These are phyloP conservation scores for Lolium rigidum DNA, from an alignment of 176 grass and related monocot species.

Conservation along the genomic window DNA sequence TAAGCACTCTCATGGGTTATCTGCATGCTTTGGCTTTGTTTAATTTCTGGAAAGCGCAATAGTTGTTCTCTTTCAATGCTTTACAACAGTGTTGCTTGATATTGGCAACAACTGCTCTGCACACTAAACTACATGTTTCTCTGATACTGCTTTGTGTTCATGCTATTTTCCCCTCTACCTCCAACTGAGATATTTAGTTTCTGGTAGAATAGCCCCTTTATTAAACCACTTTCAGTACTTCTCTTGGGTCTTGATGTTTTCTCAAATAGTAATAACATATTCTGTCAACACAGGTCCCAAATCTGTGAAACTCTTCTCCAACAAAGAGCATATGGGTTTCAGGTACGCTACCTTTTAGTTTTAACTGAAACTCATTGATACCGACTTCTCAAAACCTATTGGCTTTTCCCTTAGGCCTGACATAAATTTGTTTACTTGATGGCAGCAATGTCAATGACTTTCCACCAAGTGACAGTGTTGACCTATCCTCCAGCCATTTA, in stretches of 20 bases:
- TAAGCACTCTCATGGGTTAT: neutral
- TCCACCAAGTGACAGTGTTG: slow-evolving; percentile 81
- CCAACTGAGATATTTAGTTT: neutral
- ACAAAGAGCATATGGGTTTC: slow-evolving; percentile 99
- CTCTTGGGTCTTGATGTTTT: slow-evolving; percentile 28
- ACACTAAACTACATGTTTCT: neutral
- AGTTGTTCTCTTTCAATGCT: neutral
- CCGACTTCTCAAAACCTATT: neutral
- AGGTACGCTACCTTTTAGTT: slow-evolving; percentile 57
- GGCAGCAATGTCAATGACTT: slow-evolving; percentile 95
- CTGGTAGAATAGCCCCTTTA: neutral
- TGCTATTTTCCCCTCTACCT: slow-evolving; percentile 12
- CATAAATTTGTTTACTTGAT: slow-evolving; percentile 39
- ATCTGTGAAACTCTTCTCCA: slow-evolving; percentile 85
- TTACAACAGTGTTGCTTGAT: neutral
- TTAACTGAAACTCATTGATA: slow-evolving; percentile 24
- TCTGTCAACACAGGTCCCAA: slow-evolving; percentile 66
- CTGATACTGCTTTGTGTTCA: neutral
- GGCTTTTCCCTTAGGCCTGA: slow-evolving; percentile 29
- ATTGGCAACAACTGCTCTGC: neutral
- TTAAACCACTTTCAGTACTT: slow-evolving; percentile 2
- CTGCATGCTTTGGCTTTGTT: neutral
- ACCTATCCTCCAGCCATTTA: slow-evolving; percentile 71
- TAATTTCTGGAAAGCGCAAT: neutral
- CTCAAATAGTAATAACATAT: slow-evolving; percentile 24